A percentile compares a stretch with the other conserved stretches of the same genome.
These are phyloP conservation scores for Penicillium robsamsonii DNA, from an alignment of 495 filamentous ascomycete species.

Conservation along the genomic window DNA sequence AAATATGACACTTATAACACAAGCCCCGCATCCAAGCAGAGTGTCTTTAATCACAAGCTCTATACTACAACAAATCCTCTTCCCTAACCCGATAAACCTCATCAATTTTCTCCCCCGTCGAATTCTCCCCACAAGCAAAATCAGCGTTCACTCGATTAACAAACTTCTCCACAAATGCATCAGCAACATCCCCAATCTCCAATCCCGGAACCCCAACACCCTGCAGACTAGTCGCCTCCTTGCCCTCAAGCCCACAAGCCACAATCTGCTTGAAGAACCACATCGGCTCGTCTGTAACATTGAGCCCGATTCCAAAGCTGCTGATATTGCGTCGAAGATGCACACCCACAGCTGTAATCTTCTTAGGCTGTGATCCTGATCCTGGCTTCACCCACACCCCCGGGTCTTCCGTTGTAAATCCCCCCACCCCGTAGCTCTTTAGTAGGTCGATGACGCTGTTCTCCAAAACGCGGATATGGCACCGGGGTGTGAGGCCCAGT, in stretches of 20 bases:
- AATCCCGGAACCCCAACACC: conserved; percentile 29
- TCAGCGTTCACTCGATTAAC: conserved; percentile 40
- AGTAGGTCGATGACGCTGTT: conserved; percentile 66
- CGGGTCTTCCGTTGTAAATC: conserved; percentile 67
- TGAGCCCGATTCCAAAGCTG: conserved; percentile 84
- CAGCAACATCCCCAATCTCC: conserved; percentile 35
- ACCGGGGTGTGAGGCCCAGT: conserved; percentile 54
- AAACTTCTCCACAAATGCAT: conserved; percentile 41
- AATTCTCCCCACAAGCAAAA: conserved; percentile 36
- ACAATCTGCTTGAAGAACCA: conserved; percentile 77
- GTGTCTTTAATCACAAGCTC: neutral
- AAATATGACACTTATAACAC: neutral
- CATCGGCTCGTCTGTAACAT: conserved; percentile 63
- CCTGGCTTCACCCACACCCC: conserved; percentile 77
- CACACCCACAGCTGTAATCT: conserved; percentile 88
- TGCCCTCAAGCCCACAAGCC: conserved; percentile 81
- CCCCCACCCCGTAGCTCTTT: conserved; percentile 50
- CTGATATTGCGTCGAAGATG: conserved; percentile 81
- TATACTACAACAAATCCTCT: conserved; percentile 29
- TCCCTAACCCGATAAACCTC: conserved; percentile 39
- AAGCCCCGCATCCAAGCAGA: neutral
- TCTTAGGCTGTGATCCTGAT: conserved; percentile 41
- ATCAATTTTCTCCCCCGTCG: conserved; percentile 39
- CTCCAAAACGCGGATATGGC: conserved; percentile 76
- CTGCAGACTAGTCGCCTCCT: conserved; percentile 68